Percentiles rank a stretch among this genome's conserved stretches.
Evolutionary conservation across 1,139 yeast species (phyloP).

Genomic region (Geotrichum phurueaensis): DNA sequence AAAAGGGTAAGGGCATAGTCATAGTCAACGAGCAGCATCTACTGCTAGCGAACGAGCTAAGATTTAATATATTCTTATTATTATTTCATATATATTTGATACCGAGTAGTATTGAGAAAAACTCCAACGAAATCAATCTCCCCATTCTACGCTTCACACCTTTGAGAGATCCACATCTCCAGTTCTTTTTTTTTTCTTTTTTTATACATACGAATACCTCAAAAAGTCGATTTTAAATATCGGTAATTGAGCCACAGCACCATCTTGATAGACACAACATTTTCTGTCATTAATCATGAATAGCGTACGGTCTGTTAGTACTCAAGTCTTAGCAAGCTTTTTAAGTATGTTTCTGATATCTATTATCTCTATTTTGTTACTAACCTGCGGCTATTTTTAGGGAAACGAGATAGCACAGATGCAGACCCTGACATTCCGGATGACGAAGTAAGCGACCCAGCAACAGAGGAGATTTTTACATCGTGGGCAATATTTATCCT

Average conservation of each 20-base stretch:
- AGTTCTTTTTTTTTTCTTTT: neutral
- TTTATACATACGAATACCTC: neutral
- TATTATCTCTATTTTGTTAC: neutral
- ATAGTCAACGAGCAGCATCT: no score
- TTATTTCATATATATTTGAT: no score
- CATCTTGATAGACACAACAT: neutral
- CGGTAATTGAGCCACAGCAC: neutral
- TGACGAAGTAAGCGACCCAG: constrained; percentile 73
- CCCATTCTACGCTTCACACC: neutral
- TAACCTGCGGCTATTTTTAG: constrained; percentile 6
- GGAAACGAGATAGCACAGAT: constrained; percentile 36
- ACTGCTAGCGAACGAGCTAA: no score
- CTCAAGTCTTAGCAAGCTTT: constrained; percentile 15
- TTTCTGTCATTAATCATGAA: neutral
- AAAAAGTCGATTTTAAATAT: neutral
- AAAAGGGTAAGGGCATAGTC: neutral
- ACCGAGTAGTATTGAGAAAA: no score
- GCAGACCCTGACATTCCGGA: constrained; percentile 42
- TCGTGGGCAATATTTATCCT: constrained; percentile 95
- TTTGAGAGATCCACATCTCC: neutral
- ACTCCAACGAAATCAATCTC: neutral
- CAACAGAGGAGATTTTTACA: constrained; percentile 91
- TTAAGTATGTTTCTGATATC: constrained; percentile 12
- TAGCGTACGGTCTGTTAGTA: constrained; percentile 5
- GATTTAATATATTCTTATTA: no score